These are phyloP conservation scores for Lipomyces chichibuensis DNA, from an alignment of 805 yeast genomes.

Conservation along the genomic window DNA sequence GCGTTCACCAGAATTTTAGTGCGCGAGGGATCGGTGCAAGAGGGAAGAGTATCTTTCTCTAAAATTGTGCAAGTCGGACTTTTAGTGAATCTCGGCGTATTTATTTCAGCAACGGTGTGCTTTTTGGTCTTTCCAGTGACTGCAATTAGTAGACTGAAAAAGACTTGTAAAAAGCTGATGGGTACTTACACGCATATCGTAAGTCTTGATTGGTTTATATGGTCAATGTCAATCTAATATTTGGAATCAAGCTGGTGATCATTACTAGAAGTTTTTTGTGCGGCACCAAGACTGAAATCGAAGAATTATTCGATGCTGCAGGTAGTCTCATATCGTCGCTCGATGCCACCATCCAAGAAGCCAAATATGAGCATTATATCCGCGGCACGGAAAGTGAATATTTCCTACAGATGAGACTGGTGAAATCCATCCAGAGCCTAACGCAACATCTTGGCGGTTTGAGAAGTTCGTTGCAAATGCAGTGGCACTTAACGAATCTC, in stretches of 20 bases:
- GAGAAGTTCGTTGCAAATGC: conserved; percentile 64
- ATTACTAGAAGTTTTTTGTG: conserved; percentile 27
- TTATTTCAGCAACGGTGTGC: conserved; percentile 62
- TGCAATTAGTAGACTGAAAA: conserved; percentile 54
- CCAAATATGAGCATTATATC: conserved; percentile 61
- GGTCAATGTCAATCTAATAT: not conserved
- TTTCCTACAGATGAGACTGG: conserved; percentile 51
- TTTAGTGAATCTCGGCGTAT: conserved; percentile 64
- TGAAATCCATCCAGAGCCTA: conserved; percentile 56
- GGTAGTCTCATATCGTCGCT: conserved; percentile 39
- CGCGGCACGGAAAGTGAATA: conserved; percentile 62
- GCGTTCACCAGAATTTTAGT: conserved; percentile 70
- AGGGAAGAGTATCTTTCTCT: conserved; percentile 58
- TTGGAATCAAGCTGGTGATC: conserved; percentile 11
- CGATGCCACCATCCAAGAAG: conserved; percentile 55
- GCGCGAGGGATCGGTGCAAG: conserved; percentile 70
- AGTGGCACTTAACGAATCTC: conserved; percentile 27
- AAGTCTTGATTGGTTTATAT: conserved; percentile 36
- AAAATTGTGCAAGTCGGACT: conserved; percentile 57
- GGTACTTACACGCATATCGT: conserved; percentile 54
- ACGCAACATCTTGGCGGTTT: conserved; percentile 67
- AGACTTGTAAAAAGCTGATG: conserved; percentile 47
- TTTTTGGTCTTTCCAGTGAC: conserved; percentile 65
- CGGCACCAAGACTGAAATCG: conserved; percentile 32
- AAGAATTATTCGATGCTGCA: conserved; percentile 18